phyloP scores from a whole-genome alignment of 2,329 filamentous ascomycete species.

The Ophiostoma fasciatum region DNA sequence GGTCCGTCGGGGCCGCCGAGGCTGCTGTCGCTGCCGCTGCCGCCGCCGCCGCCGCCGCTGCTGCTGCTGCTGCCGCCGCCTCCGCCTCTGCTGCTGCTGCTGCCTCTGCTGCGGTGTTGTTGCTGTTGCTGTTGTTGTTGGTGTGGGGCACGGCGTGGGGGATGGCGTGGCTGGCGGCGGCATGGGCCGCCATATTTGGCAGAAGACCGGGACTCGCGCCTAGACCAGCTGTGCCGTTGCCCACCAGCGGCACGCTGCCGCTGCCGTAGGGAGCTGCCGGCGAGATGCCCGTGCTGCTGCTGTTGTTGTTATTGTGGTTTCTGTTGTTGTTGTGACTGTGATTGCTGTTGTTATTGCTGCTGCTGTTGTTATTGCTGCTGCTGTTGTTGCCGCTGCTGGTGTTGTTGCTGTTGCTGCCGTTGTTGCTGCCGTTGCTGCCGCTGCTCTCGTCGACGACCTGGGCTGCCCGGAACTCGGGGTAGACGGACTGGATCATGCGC shows the following conservation, averaged over 20 bases:
- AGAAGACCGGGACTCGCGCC: too few species aligned
- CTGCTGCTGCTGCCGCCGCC: too few species aligned
- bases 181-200: too few species aligned
- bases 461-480: slow-evolving; percentile 10
- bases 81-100: too few species aligned
- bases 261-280: not conserved
- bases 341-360: not conserved
- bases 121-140: not conserved
- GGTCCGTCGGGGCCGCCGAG: not conserved
- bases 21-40: not conserved
- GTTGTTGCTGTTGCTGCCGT: slow-evolving; percentile 9
- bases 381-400: not conserved
- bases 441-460: not conserved
- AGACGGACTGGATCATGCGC: slow-evolving; percentile 9
- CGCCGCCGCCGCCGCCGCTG: too few species aligned
- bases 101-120: not conserved
- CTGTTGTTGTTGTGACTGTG: not conserved
- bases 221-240: too few species aligned
- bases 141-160: not conserved
- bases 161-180: too few species aligned
- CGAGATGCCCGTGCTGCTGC: not conserved
- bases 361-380: not conserved
- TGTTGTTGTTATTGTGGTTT: not conserved
- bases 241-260: too few species aligned
- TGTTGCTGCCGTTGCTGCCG: not conserved